Base-by-base conservation (phyloP, 371 early-diverging fungal genomes). In the Enterospora canceri region DNA sequence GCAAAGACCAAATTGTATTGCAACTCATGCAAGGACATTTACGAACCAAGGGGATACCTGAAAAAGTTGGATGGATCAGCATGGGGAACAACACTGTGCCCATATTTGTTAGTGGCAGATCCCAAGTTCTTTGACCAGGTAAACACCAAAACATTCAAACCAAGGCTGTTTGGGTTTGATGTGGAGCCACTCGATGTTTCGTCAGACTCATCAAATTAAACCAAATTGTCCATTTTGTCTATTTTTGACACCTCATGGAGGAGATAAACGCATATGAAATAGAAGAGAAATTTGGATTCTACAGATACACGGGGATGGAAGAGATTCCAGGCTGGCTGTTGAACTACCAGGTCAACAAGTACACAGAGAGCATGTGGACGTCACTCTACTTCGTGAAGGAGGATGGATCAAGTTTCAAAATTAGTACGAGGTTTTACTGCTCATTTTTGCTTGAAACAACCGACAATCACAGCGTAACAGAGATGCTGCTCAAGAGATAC, bases 81-180 rank as follows among this genome's bases (percentile, higher is more conserved):
- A 71, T 97, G 92, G 80, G 95, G 95, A 30, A 89, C 89, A 24
- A 89, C 93, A 30, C 91, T 96, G 80, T 89, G 94, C 28, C 90
- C 91, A 73, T 86, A 96, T 84, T 82, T 96, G 40, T 88, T 94
- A 80, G 85, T 91, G 76, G 86, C 86, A 18, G 89, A 90, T 78
- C 88, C 91, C 26, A 84, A 89, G 57, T 58, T 72, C 56, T 72
- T 77, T 67, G 68, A 74, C 18, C 34, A 62, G 5, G 65, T 75
- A 49, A 71, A 65, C n/a, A 70, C 72, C 54, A 86, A 87, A 34
- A 35, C 1, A 24, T 93, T 92, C 77, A 84, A 86, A 34, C 96
- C 96, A 23, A 86, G 85, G 59, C 90, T 93, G 49, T 95, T 91
- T 84, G 96, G 96, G 2, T 92, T 95, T 83, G 87, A 86, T 70